Conservation (phyloP, 192 early-diverging fungal species). For the Coemansia sp. region DNA sequence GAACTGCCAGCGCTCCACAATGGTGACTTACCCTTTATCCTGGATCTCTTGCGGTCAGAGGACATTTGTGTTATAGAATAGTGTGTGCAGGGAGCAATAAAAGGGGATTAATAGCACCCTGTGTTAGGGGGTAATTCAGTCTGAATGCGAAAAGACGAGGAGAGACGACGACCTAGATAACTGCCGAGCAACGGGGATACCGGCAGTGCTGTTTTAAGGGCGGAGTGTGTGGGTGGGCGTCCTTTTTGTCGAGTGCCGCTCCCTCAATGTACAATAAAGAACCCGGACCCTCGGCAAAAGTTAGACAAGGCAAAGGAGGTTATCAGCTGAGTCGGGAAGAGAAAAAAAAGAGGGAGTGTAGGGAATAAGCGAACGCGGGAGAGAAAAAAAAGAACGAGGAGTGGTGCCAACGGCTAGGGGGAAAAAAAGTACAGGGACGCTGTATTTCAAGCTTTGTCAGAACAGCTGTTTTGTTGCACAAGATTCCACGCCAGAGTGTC, state of each 20-base stretch:
- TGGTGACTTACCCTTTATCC: conserved; percentile 43
- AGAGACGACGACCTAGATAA: neutral
- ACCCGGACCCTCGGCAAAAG: conserved; percentile 3
- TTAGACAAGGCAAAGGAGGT: conserved; percentile 3
- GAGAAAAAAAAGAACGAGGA: neutral
- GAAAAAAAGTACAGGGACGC: neutral
- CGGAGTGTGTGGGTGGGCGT: neutral
- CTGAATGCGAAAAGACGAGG: neutral
- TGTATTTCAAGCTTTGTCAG: neutral
- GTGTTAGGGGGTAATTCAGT: neutral
- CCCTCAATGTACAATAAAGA: conserved; percentile 11
- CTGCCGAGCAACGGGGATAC: neutral
- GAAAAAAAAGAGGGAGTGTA: neutral
- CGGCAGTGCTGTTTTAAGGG: neutral
- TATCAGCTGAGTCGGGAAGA: conserved; percentile 5
- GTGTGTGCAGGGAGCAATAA: neutral
- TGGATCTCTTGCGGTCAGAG: conserved; percentile 34
- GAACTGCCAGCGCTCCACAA: conserved; percentile 11
- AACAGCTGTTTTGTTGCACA: neutral
- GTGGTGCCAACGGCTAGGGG: neutral
- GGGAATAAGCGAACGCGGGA: neutral
- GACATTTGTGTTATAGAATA: conserved; percentile 21
- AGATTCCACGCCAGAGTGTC: neutral
- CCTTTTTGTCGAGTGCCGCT: conserved; percentile 10
- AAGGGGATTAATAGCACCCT: neutral